Percentiles rank a stretch among this genome's conserved stretches.
These are phyloP conservation scores for Tetrapyrgos nigripes DNA, from an alignment of 1,284 basidiomycete genomes.

Conservation along the genomic window DNA sequence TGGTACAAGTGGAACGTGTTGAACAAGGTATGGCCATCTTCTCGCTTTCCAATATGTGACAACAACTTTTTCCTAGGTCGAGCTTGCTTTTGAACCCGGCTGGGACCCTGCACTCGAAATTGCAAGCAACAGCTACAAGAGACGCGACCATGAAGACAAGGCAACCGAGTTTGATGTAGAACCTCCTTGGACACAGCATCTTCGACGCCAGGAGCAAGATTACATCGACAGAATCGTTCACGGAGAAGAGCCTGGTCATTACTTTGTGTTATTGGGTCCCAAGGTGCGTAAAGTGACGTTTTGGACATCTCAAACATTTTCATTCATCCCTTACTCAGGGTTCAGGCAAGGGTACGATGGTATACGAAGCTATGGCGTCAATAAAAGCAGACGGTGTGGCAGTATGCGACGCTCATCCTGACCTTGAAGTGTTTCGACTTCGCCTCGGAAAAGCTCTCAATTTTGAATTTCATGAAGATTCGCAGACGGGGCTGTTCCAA, in stretches of 20 bases:
- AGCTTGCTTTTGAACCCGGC: slow-evolving; percentile 66
- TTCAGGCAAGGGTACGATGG: slow-evolving; percentile 79
- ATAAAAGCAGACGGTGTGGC: slow-evolving; percentile 70
- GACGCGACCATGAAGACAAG: slow-evolving; percentile 22
- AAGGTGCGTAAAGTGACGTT: slow-evolving; percentile 54
- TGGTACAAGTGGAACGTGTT: slow-evolving; percentile 86
- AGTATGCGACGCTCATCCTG: slow-evolving; percentile 56
- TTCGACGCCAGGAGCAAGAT: slow-evolving; percentile 76
- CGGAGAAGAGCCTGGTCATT: slow-evolving; percentile 74
- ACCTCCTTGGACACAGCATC: slow-evolving; percentile 59
- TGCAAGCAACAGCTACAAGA: slow-evolving; percentile 52
- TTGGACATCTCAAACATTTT: slow-evolving; percentile 2
- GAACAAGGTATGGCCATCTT: slow-evolving; percentile 58
- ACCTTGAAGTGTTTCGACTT: slow-evolving; percentile 79
- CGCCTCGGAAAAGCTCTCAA: slow-evolving; percentile 83
- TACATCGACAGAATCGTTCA: slow-evolving; percentile 80
- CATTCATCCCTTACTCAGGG: slow-evolving; percentile 47
- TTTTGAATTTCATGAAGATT: slow-evolving; percentile 83
- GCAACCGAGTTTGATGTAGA: slow-evolving; percentile 42
- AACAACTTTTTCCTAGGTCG: slow-evolving; percentile 50
- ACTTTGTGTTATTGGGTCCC: slow-evolving; percentile 78
- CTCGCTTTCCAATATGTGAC: slow-evolving; percentile 1
- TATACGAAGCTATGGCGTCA: slow-evolving; percentile 80
- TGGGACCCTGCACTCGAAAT: slow-evolving; percentile 85
- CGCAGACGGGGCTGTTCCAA: slow-evolving; percentile 80